Evolutionary conservation across 345 rosid species (phyloP).

Genomic region (Eucalyptus brandiana): DNA sequence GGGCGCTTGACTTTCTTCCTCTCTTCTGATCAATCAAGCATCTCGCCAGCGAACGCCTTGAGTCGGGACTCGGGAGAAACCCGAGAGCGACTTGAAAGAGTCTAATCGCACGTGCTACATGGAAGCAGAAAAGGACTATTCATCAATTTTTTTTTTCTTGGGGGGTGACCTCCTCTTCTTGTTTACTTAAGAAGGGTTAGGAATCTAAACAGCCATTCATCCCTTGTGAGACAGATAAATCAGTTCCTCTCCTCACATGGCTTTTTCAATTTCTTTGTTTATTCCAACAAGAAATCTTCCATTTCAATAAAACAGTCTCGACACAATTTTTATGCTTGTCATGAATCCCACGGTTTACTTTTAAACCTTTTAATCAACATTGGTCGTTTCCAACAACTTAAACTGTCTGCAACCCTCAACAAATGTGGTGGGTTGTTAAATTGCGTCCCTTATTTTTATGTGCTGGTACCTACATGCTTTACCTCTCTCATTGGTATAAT

Average conservation of each 20-base stretch:
- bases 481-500: no score
- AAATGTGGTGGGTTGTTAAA: no score
- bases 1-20: no score
- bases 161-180: not conserved
- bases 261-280: not conserved
- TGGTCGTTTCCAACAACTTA: no score
- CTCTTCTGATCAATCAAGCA: no score
- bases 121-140: not conserved
- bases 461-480: no score
- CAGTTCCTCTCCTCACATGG: not conserved
- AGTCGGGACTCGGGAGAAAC: no score
- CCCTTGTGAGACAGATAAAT: not conserved
- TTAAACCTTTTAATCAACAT: not conserved
- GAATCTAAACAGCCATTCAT: not conserved
- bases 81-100: not conserved
- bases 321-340: not conserved
- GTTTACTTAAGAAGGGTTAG: not conserved
- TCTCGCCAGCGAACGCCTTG: no score
- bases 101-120: not conserved
- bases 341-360: not conserved
- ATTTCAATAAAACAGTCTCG: not conserved
- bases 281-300: not conserved
- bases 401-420: rapidly evolving
- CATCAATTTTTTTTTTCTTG: not conserved
- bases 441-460: no score